phyloP scores from a whole-genome alignment of 208 protist species.

The Endotrypanum monterogeii region DNA sequence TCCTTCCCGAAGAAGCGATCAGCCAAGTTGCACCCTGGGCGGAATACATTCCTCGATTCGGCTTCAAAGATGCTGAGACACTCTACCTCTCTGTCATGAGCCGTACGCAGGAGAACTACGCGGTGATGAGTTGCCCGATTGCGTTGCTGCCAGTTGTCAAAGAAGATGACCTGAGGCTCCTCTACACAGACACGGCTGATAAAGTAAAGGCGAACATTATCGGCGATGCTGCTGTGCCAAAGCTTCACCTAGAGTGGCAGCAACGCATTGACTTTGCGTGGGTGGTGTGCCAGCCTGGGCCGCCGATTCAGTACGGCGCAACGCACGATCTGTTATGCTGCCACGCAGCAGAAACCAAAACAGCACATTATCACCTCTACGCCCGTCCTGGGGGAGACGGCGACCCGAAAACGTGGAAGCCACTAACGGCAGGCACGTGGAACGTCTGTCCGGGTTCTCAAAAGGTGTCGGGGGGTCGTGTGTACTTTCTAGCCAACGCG shows the following conservation, averaged over 20 bases:
- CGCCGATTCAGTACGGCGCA: constrained; percentile 55
- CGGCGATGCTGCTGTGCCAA: constrained; percentile 9
- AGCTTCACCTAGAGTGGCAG: constrained; percentile 44
- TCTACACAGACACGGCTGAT: constrained; percentile 29
- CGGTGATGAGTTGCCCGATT: constrained; percentile 61
- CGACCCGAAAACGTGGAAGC: constrained; percentile 41
- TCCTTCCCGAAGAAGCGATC: constrained; percentile 52
- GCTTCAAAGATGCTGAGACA: constrained; percentile 65
- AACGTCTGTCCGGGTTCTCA: constrained; percentile 51
- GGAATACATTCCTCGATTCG: constrained; percentile 87
- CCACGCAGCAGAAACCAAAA: constrained; percentile 56
- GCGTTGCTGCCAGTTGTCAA: constrained; percentile 45
- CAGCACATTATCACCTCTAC: constrained; percentile 72
- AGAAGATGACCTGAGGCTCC: constrained; percentile 28
- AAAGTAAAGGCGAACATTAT: constrained; percentile 18
- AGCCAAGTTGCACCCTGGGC: constrained; percentile 46
- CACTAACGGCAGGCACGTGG: constrained; percentile 71
- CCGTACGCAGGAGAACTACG: constrained; percentile 70
- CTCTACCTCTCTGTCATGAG: constrained; percentile 72
- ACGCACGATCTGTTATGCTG: constrained; percentile 58
- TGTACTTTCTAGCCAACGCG: constrained; percentile 74
- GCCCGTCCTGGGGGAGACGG: constrained; percentile 19
- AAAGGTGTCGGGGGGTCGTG: constrained; percentile 23
- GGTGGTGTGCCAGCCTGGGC: constrained; percentile 54
- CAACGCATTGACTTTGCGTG: constrained; percentile 77